Evolutionary conservation across 2,329 filamentous ascomycete species (phyloP).

Genomic region (Aspergillus tamarii): DNA sequence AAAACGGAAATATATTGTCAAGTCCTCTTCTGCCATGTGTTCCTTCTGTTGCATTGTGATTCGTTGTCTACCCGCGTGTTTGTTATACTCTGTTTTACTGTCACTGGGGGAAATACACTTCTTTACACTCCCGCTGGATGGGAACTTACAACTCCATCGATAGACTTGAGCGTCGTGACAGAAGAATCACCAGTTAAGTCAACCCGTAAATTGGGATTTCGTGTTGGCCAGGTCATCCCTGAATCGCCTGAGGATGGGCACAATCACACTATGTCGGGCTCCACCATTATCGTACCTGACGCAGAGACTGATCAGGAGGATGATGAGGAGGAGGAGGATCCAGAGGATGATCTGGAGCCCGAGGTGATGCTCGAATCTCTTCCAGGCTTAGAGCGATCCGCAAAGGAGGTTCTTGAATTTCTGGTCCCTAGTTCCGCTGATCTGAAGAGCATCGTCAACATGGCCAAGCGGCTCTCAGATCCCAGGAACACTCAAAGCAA

Average conservation of each 20-base stretch:
- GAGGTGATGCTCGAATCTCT: conserved; percentile 44
- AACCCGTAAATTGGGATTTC: conserved; percentile 14
- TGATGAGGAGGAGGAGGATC: conserved; percentile 12
- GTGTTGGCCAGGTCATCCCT: conserved; percentile 17
- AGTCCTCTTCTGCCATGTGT: not conserved
- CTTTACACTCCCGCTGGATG: not conserved
- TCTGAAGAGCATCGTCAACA: conserved; percentile 30
- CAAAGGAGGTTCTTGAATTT: conserved; percentile 40
- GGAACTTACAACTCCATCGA: conserved; percentile 3
- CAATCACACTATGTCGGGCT: conserved; percentile 36
- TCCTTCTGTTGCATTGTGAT: not conserved
- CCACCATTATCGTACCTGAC: conserved; percentile 36
- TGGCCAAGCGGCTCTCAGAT: conserved; percentile 35
- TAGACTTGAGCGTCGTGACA: conserved; percentile 21
- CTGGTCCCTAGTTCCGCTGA: conserved; percentile 35
- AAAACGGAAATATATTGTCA: not conserved
- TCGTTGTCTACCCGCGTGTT: not conserved
- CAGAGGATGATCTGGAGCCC: conserved; percentile 31
- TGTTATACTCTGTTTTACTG: not conserved
- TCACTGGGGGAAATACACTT: not conserved
- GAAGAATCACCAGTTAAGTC: conserved; percentile 25
- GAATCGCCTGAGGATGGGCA: conserved; percentile 33
- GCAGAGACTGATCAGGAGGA: conserved; percentile 19
- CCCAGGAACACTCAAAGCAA: conserved; percentile 32
- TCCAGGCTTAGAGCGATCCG: conserved; percentile 39